Base-by-base conservation (phyloP, 1,284 basidiomycete genomes). In the Marasmius fiardii region DNA sequence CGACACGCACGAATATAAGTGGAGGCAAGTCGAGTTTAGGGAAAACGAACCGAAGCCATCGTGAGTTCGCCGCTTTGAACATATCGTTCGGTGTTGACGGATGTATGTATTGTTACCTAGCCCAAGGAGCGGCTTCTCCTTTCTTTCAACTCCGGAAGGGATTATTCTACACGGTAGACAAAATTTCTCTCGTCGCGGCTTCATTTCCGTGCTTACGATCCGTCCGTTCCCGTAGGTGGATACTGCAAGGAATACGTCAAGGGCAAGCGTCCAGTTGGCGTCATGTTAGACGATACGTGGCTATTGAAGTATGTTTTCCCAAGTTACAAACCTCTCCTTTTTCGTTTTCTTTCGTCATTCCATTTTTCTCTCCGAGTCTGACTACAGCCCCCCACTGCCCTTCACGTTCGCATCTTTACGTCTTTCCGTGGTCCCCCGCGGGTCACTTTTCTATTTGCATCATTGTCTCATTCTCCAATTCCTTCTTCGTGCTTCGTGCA, bases 221-320 rank as follows among this genome's bases (percentile, higher is more conserved):
- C 20, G 23, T 20, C 33, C 26, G 18, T 6, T 18, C 26, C n/a
- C 1, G 28, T 51, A 90, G 87, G 89, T 10, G 95, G 95, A 0
- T 98, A 97, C 68, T 92, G 90, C 67, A 97, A 97, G 67, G 90
- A 93, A 67, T 97, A 96, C 63, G 73, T 78, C 41, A 95, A 95
- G 66, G 93, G 93, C 0, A 93, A 94, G 66, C 80, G 92, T 2
- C 86, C 92, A 0, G 78, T 94, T 37, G 95, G 95, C 1, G 78
- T 95, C 10, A 93, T 93, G 69, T 77, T 96, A 3, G 93, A 95
- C 34, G 95, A 98, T 65, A 92, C 91, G 0, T 97, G 95, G 93
- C 77, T 95, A 54, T 77, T 97, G n/a, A 82, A 85, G 85, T 90
- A 58, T 11, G 77, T 49, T 23, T 51, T 44, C 28, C 43, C 41